These are phyloP conservation scores for Cotoneaster glaucophyllus DNA, from an alignment of 306 rosid species.

Conservation along the genomic window DNA sequence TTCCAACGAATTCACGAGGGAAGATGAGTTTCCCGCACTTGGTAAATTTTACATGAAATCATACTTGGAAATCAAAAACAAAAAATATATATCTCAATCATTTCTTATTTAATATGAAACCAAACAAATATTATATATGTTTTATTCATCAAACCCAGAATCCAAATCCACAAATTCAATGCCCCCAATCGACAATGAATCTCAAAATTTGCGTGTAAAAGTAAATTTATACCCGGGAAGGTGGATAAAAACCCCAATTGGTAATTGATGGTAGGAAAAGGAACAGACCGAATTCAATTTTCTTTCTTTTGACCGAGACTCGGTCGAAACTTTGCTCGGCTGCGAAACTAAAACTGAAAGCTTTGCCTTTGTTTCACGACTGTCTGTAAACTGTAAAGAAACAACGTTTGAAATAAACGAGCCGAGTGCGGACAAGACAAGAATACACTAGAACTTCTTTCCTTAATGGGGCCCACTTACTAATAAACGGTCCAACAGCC, in stretches of 20 bases:
- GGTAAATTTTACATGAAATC: background rate
- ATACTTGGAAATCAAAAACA: background rate
- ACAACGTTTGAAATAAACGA: no score
- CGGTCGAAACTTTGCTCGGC: background rate
- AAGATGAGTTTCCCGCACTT: constrained; percentile 30
- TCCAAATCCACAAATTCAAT: no score
- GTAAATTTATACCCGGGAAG: background rate
- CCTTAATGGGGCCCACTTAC: no score
- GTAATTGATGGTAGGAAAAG: background rate
- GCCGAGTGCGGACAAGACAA: no score
- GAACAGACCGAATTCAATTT: background rate
- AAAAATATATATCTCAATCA: background rate
- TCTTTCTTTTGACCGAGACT: background rate
- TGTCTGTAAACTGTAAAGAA: no score
- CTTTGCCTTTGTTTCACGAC: no score
- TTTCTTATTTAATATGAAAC: background rate
- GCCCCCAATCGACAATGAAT: background rate
- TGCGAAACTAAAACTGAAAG: background rate
- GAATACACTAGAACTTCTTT: no score
- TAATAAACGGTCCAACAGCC: no score
- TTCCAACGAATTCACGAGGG: constrained; percentile 35
- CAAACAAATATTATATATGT: background rate
- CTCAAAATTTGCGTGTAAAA: background rate
- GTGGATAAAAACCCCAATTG: background rate
- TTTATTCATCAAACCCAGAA: no score